Conservation (phyloP, 2,329 filamentous ascomycete species). For the Fusarium nelsonii region DNA sequence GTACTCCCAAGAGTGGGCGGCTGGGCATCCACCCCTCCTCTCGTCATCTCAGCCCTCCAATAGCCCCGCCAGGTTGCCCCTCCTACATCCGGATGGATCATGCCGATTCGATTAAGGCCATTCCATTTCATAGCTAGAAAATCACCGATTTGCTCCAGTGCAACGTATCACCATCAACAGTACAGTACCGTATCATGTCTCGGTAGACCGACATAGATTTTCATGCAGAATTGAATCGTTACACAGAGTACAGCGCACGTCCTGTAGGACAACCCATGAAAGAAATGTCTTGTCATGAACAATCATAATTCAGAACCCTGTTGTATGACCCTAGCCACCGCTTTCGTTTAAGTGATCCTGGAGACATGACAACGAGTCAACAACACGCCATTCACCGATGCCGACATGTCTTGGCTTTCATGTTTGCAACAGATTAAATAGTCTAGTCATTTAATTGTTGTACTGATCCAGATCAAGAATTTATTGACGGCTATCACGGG, state of each 20-base stretch:
- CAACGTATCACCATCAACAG: conserved; percentile 21
- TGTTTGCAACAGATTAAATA: not conserved
- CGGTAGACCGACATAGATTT: conserved; percentile 21
- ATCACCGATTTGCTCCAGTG: conserved; percentile 38
- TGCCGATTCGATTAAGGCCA: conserved; percentile 32
- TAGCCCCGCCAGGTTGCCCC: conserved; percentile 48
- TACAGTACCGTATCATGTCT: conserved; percentile 16
- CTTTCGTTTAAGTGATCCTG: conserved; percentile 10
- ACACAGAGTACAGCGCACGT: conserved; percentile 4
- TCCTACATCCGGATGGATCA: conserved; percentile 43
- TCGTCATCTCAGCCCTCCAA: conserved; percentile 23
- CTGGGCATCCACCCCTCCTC: conserved; percentile 37
- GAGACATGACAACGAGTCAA: conserved; percentile 1
- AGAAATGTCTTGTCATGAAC: conserved; percentile 1
- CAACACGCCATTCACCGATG: not conserved
- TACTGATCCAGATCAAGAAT: not conserved
- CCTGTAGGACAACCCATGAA: conserved; percentile 10
- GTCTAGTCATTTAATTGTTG: not conserved
- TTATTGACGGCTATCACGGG: no score
- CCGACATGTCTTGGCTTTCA: not conserved
- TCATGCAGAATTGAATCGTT: conserved; percentile 22
- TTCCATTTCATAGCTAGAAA: conserved; percentile 16
- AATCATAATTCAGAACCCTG: not conserved
- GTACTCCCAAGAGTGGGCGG: conserved; percentile 24
- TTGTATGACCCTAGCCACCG: not conserved